phyloP scores from a whole-genome alignment of 306 rosid species.

The Alnus glutinosa region DNA sequence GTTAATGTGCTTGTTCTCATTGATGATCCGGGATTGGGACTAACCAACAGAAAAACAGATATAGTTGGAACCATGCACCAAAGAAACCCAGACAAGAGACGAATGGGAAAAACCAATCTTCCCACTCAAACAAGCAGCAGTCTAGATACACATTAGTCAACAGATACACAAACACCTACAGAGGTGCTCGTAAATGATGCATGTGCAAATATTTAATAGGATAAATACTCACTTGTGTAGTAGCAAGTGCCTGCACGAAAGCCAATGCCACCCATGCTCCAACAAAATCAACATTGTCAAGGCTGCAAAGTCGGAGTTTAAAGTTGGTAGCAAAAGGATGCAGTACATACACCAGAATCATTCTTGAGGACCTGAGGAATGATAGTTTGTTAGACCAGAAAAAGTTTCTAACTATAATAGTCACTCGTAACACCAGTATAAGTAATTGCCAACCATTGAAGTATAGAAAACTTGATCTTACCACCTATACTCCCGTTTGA shows the following conservation, averaged over 20 bases:
- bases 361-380: conserved; percentile 56
- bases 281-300: conserved; percentile 56
- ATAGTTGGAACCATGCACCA: background rate
- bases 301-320: conserved; percentile 66
- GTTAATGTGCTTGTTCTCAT: background rate
- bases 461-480: conserved; percentile 33
- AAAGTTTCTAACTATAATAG: background rate
- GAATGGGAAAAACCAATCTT: background rate
- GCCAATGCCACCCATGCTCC: conserved; percentile 83
- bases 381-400: conserved; percentile 22
- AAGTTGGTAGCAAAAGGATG: conserved; percentile 56
- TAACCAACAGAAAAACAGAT: background rate
- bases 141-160: background rate
- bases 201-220: background rate
- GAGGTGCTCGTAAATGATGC: background rate
- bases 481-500: conserved; percentile 60
- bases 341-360: conserved; percentile 58
- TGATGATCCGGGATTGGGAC: background rate
- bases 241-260: conserved; percentile 76
- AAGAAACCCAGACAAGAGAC: background rate
- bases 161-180: background rate
- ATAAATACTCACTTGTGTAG: conserved; percentile 54
- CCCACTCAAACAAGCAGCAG: background rate
- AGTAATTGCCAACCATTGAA: conserved; percentile 4
- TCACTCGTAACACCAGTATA: background rate